Percentiles rank a stretch among this genome's conserved stretches.
Conservation (phyloP, 805 yeast genomes). For the Barnettozyma wickerhamii region DNA sequence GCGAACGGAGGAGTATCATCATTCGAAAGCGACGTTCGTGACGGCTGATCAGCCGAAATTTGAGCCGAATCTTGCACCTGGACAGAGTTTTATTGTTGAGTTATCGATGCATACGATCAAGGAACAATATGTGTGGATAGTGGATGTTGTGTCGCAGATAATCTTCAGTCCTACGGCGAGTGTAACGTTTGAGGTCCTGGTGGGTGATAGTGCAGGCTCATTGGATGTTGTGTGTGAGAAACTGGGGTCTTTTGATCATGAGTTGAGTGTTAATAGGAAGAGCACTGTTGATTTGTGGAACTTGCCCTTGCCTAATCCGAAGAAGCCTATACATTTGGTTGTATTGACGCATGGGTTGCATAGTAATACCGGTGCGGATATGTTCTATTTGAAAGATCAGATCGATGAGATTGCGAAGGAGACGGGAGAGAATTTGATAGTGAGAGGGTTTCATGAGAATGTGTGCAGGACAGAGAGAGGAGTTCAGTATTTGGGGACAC, state of each 20-base stretch:
- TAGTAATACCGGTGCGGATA: constrained; percentile 71
- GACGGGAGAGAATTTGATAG: constrained; percentile 52
- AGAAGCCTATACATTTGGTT: constrained; percentile 57
- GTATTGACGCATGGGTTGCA: constrained; percentile 75
- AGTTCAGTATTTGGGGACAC: constrained; percentile 64
- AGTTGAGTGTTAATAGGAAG: constrained; percentile 44
- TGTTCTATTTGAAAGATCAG: constrained; percentile 68
- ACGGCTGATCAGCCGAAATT: constrained; percentile 76
- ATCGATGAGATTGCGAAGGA: constrained; percentile 41
- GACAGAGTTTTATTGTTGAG: constrained; percentile 57
- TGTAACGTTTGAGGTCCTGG: constrained; percentile 55
- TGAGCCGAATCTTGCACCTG: constrained; percentile 69
- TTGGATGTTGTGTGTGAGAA: constrained; percentile 24
- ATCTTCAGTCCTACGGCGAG: constrained; percentile 59
- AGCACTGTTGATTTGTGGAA: constrained; percentile 73
- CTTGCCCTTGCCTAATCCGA: constrained; percentile 41
- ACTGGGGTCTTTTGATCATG: constrained; percentile 28
- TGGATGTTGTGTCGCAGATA: constrained; percentile 70
- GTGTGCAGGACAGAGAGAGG: constrained; percentile 80
- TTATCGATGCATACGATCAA: constrained; percentile 61
- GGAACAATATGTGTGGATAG: constrained; percentile 56
- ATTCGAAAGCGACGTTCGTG: constrained; percentile 45
- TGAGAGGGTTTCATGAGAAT: constrained; percentile 66
- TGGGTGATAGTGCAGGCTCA: constrained; percentile 39
- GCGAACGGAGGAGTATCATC: constrained; percentile 49